A percentile compares a stretch with the other conserved stretches of the same genome.
Evolutionary conservation across 768 basidiomycete species (phyloP).

Genomic region (Candolleomyces aberdarensis): DNA sequence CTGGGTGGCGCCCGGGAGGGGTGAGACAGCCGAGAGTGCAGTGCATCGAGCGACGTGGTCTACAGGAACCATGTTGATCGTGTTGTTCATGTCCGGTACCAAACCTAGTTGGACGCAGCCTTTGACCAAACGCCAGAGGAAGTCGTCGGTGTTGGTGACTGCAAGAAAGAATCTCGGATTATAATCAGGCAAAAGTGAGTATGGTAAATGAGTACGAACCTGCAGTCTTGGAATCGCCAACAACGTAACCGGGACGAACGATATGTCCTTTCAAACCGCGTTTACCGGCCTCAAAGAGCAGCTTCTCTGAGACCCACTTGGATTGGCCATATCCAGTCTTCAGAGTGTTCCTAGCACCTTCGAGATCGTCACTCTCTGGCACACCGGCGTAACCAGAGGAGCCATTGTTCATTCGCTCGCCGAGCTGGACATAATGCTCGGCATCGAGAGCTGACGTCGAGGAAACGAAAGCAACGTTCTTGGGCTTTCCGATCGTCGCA

Average conservation of each 20-base stretch:
- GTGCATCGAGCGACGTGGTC: slow-evolving; percentile 90
- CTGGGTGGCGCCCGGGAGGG: slow-evolving; percentile 39
- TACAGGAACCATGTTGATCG: slow-evolving; percentile 97
- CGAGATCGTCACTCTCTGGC: slow-evolving; percentile 84
- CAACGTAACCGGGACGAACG: slow-evolving; percentile 92
- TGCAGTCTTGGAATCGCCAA: slow-evolving; percentile 86
- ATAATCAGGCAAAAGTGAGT: not conserved
- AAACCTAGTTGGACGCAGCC: slow-evolving; percentile 98
- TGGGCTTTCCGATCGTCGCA: slow-evolving; percentile 63
- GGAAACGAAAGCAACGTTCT: slow-evolving; percentile 86
- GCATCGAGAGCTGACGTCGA: slow-evolving; percentile 95
- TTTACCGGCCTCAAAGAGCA: slow-evolving; percentile 87
- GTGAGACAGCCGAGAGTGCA: slow-evolving; percentile 65
- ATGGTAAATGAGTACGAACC: slow-evolving; percentile 45
- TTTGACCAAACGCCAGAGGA: slow-evolving; percentile 97
- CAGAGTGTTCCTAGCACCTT: slow-evolving; percentile 70
- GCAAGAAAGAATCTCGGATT: slow-evolving; percentile 4
- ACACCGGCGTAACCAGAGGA: slow-evolving; percentile 57
- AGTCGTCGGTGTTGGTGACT: slow-evolving; percentile 99
- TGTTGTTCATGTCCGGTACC: slow-evolving; percentile 96
- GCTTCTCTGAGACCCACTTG: slow-evolving; percentile 98
- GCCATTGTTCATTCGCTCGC: slow-evolving; percentile 58
- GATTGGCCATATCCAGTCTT: slow-evolving; percentile 95
- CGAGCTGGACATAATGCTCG: slow-evolving; percentile 83
- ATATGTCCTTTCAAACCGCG: slow-evolving; percentile 85